Conservation (phyloP, 2,329 filamentous ascomycete genomes). For the Kalmusia sp. region DNA sequence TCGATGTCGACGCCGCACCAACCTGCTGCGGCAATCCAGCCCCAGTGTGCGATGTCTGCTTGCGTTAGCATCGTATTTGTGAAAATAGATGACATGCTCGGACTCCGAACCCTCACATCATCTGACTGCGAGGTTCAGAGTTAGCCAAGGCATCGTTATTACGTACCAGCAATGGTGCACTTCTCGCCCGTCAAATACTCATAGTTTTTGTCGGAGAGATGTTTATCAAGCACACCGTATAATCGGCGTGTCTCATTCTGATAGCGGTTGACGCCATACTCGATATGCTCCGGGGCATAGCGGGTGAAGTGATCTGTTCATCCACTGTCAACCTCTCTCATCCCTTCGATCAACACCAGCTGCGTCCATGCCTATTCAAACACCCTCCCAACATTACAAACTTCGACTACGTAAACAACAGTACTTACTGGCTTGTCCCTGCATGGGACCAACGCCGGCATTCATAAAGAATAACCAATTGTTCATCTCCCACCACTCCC, state of each 20-base stretch:
- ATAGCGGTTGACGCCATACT: slow-evolving; percentile 84
- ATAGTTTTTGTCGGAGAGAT: slow-evolving; percentile 62
- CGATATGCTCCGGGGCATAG: slow-evolving; percentile 82
- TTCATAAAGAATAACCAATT: slow-evolving; percentile 78
- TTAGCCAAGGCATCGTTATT: neutral
- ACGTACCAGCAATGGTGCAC: slow-evolving; percentile 58
- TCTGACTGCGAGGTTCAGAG: no score
- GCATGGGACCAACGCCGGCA: slow-evolving; percentile 82
- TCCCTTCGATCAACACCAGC: neutral
- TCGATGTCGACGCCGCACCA: slow-evolving; percentile 72
- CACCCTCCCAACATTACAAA: neutral
- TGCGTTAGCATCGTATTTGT: neutral
- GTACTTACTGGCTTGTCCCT: slow-evolving; percentile 67
- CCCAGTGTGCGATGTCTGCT: slow-evolving; percentile 78
- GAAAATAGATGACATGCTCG: neutral
- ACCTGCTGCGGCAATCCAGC: slow-evolving; percentile 71
- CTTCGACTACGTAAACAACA: neutral
- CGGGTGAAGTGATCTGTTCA: slow-evolving; percentile 75
- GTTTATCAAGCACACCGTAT: slow-evolving; percentile 77
- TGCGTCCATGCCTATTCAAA: neutral
- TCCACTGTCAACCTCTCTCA: neutral
- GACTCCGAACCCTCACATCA: no score
- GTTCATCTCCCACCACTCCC: slow-evolving; percentile 80
- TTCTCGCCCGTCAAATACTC: slow-evolving; percentile 69
- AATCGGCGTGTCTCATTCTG: slow-evolving; percentile 82